Evolutionary conservation across 306 rosid genomes (phyloP), one percentile per base, ranked within the genome.

Genomic region (Alnus glutinosa): DNA sequence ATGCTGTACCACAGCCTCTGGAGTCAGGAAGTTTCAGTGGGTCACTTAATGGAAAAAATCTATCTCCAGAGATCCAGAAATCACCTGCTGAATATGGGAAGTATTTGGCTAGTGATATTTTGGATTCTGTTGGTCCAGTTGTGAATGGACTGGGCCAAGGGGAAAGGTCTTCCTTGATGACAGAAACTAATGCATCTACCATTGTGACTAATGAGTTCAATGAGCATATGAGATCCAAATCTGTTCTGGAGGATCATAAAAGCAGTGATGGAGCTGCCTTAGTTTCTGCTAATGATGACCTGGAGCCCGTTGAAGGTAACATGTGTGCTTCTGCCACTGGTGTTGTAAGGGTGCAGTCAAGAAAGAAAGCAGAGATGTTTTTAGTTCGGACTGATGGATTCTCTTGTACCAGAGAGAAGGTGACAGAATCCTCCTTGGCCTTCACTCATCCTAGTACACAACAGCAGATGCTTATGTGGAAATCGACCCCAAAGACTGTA

Each of bases 381-480:
- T 79, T 95, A 64, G 99, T 95, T 75, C 89, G 99, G 61, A 95
- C 99, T 1, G 98, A 93, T 88, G 99, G 98, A 63, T 90, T 87
- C 78, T 93, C 99, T 58, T 95, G 98, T 83, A 83, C 88, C 39
- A 89, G 99, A 88, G 99, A 95, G 85, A 95, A 87, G 84, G 99
- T 93, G 85, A 91, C 91, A 5, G 98, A 93, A 85, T 87, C 99
- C 76, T 95, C 99, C 77, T 85, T 95, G 83, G 99, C 99, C 79
- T 95, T 95, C 82, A 91, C 97, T 58, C 99, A 95, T 84, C 99
- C 99, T 68, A 95, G 96, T 86, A 95, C 97, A 55, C 99, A 95
- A 81, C 99, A 95, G 49, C 99, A 95, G 85, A 95, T 95, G 99
- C 97, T 95, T 76, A 89, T 95, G 97, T 95, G 99, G 99, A 95